phyloP scores from a whole-genome alignment of 306 rosid species.

The Pueraria montana region DNA sequence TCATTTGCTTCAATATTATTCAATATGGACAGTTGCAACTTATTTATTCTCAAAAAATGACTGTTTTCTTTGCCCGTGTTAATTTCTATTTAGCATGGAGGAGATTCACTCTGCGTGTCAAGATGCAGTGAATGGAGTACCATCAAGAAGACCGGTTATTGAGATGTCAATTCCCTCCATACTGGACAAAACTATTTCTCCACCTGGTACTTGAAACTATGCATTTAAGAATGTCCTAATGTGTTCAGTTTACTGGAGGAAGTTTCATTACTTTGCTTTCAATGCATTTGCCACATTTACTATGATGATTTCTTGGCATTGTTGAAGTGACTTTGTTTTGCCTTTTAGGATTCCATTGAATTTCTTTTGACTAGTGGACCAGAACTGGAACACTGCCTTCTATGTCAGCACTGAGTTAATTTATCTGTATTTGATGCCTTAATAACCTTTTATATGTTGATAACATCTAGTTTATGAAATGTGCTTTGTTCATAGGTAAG shows the following conservation, averaged over 20 bases:
- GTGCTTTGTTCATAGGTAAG: slow-evolving; percentile 65
- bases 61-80: slow-evolving; percentile 43
- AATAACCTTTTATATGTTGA: slow-evolving; percentile 30
- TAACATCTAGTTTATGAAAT: slow-evolving; percentile 28
- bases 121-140: slow-evolving; percentile 84
- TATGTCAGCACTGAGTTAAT: slow-evolving; percentile 13
- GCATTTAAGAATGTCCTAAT: slow-evolving; percentile 2
- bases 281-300: slow-evolving; percentile 36
- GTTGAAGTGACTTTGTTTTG: slow-evolving; percentile 1
- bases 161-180: slow-evolving; percentile 97
- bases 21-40: slow-evolving; percentile 24
- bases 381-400: slow-evolving; percentile 12
- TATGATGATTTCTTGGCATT: slow-evolving; percentile 7
- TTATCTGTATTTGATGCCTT: slow-evolving; percentile 33
- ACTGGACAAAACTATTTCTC: slow-evolving; percentile 89
- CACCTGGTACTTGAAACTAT: slow-evolving; percentile 73
- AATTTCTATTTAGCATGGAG: slow-evolving; percentile 70
- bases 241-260: slow-evolving; percentile 10
- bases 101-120: slow-evolving; percentile 84
- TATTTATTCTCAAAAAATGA: slow-evolving; percentile 32
- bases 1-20: slow-evolving; percentile 15
- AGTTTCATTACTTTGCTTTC: slow-evolving; percentile 2
- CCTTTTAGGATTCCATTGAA: slow-evolving; percentile 26
- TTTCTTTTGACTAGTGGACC: background rate
- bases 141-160: slow-evolving; percentile 82